These are phyloP conservation scores for Neonectria neomacrospora DNA, from an alignment of 2,329 filamentous ascomycete species.

Conservation along the genomic window DNA sequence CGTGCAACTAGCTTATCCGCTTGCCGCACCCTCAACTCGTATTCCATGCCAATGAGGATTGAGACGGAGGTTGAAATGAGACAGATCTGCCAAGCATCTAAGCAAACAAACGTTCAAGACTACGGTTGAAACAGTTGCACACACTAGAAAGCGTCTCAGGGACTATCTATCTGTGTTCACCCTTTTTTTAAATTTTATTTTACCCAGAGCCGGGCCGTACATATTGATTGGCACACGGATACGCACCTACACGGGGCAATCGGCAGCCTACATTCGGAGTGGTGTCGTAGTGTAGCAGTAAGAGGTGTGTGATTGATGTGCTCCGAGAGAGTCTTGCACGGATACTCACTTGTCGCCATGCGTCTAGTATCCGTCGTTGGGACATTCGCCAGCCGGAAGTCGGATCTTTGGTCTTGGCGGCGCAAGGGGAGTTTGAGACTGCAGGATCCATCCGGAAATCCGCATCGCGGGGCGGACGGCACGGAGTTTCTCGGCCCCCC, in stretches of 20 bases:
- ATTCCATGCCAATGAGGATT: neutral
- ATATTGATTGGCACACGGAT: conserved; percentile 22
- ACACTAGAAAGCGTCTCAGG: neutral
- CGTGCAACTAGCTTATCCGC: conserved; percentile 1
- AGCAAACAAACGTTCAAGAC: neutral
- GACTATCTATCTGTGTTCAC: neutral
- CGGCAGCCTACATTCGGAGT: conserved; percentile 1
- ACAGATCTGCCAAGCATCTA: conserved; percentile 18
- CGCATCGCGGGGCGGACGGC: conserved; percentile 17
- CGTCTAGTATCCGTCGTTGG: neutral
- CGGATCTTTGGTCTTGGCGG: conserved; percentile 1
- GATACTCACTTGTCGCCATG: neutral
- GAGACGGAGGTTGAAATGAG: conserved; percentile 11
- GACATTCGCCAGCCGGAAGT: neutral
- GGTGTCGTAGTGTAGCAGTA: neutral
- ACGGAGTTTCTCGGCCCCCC: conserved; percentile 10
- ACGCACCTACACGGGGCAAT: conserved; percentile 11
- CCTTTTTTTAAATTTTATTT: no score
- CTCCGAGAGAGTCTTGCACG: neutral
- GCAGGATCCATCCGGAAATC: conserved; percentile 12
- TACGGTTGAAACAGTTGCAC: conserved; percentile 12
- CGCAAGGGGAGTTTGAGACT: conserved; percentile 13
- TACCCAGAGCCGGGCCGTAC: neutral
- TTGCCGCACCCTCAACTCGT: conserved; percentile 7
- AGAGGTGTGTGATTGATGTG: conserved; percentile 1